Base-by-base conservation (phyloP, 1,284 basidiomycete species). In the Ustilago sp. region DNA sequence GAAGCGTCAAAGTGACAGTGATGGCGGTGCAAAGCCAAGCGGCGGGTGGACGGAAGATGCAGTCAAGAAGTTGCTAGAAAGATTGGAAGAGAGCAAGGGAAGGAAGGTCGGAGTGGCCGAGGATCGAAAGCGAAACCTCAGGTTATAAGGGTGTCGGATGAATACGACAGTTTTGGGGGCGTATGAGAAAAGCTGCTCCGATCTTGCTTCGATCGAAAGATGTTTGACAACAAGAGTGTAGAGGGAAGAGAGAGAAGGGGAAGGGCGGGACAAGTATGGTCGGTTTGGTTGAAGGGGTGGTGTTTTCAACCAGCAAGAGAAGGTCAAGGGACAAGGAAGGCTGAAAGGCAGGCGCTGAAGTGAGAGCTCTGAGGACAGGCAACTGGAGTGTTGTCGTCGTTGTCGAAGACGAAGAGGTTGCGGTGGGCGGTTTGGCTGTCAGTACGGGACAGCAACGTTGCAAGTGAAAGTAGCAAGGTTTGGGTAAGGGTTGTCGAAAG, bases 241-340 rank as follows among this genome's bases (percentile, higher is more conserved):
- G 43, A 45, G 8, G 43, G 43, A 45, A 45, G 43, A 15, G 13
- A 39, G 38, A 50, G 48, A 32, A 28, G 28, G 15, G 31, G 31
- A 32, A 32, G 28, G 51, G 28, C 19, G 8, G 28, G 31, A 28
- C 8, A 3, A 38, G 12, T 13, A n/a, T 11, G 36, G 38, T 28
- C 36, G 23, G 51, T n/a, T 34, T 36, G 48, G 28, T 50, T 15
- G 48, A 50, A 50, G 11, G 7, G 43, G 31, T 50, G 31, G 48
- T 31, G 48, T 50, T 50, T 28, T 50, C 48, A 17, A 11, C 48
- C 23, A 32, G 23, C 23, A 28, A 28, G 23, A 28, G n/a, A 50
- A 50, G 48, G 48, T 50, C 28, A 31, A 50, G 48, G 48, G 48
- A 50, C 48, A 28, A 50, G 48, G 15, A 50, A 13, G 19, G 13